Evolutionary conservation across 805 yeast genomes (phyloP).

Genomic region (Nakazawaea wickerhamii): DNA sequence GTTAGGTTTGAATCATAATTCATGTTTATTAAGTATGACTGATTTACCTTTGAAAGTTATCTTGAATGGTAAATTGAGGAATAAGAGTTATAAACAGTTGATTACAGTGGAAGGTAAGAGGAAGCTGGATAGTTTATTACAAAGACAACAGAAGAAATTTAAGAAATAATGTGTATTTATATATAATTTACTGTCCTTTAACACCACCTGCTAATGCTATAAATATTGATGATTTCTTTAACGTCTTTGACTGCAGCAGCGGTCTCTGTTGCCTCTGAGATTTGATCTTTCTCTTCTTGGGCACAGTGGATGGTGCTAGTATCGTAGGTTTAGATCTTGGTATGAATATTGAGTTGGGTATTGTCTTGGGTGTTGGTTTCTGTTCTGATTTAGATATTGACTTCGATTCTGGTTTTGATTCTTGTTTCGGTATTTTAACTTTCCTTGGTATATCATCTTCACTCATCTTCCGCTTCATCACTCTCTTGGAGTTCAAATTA

Average conservation of each 20-base stretch:
- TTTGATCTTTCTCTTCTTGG: background rate
- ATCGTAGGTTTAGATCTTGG: conserved; percentile 3
- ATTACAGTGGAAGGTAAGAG: conserved; percentile 44
- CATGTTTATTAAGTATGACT: conserved; percentile 55
- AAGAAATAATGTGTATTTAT: conserved; percentile 1
- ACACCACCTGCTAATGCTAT: conserved; percentile 3
- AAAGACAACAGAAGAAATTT: conserved; percentile 18
- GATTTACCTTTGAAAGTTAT: conserved; percentile 60
- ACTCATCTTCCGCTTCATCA: no score
- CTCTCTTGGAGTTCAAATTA: conserved; percentile 4
- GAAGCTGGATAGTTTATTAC: conserved; percentile 16
- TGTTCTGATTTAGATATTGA: no score
- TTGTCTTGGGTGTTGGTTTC: no score
- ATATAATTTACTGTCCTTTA: background rate
- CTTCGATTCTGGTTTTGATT: no score
- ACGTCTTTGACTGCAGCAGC: background rate
- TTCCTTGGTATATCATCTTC: no score
- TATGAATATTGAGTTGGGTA: conserved; percentile 3
- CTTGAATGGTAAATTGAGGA: conserved; percentile 68
- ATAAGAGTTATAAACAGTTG: conserved; percentile 74
- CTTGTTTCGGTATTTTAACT: no score
- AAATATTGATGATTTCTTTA: conserved; percentile 16
- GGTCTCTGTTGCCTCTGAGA: background rate
- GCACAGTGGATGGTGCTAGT: background rate
- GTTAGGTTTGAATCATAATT: conserved; percentile 63